Evolutionary conservation across 2,329 filamentous ascomycete genomes (phyloP).

Genomic region (Sodiomyces alkalinus): DNA sequence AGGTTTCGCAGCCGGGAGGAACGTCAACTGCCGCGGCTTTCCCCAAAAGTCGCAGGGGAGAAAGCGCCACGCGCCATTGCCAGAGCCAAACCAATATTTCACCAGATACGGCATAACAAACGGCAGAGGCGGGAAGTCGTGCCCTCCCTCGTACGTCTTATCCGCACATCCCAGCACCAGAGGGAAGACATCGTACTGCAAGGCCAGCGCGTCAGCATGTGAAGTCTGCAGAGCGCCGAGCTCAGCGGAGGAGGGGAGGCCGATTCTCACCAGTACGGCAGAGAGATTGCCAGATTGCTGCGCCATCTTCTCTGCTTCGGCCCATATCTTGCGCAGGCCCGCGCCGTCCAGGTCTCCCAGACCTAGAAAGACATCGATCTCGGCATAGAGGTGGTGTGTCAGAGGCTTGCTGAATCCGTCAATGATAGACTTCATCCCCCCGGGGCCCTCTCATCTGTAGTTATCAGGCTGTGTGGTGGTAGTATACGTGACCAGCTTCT

Average conservation of each 20-base stretch:
- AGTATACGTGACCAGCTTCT: constrained; percentile 13
- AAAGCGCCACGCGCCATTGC: constrained; percentile 14
- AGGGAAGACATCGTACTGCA: constrained; percentile 10
- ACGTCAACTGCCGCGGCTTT: constrained; percentile 9
- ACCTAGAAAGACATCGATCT: constrained; percentile 13
- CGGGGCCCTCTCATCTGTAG: constrained; percentile 10
- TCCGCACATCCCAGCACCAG: constrained; percentile 10
- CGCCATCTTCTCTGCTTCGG: constrained; percentile 7
- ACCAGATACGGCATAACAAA: constrained; percentile 11
- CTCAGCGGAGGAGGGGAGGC: neutral
- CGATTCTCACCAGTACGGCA: constrained; percentile 6
- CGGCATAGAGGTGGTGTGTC: constrained; percentile 13
- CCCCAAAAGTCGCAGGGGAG: constrained; percentile 13
- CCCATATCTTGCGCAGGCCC: constrained; percentile 7
- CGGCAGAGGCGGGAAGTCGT: constrained; percentile 11
- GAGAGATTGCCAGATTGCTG: constrained; percentile 6
- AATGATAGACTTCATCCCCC: constrained; percentile 12
- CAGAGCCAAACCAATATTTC: constrained; percentile 10
- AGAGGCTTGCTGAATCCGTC: constrained; percentile 10
- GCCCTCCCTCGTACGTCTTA: constrained; percentile 12
- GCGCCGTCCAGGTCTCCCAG: constrained; percentile 10
- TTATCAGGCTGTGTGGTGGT: constrained; percentile 9
- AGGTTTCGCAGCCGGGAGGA: constrained; percentile 3
- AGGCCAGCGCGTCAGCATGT: neutral
- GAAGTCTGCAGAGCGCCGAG: neutral